These are phyloP conservation scores for Agrostemma githago DNA, from an alignment of 148 eudicot species.

Conservation along the genomic window DNA sequence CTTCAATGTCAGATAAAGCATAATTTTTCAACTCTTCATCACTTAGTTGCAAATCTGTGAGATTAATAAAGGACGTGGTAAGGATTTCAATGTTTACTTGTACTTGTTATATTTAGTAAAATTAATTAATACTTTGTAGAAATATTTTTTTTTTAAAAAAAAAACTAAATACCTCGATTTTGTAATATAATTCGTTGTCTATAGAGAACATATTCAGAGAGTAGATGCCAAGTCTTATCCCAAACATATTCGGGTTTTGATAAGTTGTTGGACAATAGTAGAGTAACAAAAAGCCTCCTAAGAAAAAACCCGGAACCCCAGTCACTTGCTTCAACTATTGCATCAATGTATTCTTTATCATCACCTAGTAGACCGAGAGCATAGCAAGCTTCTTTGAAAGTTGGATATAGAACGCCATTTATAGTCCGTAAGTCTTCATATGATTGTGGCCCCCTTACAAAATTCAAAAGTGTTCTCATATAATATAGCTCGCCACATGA, in stretches of 20 bases:
- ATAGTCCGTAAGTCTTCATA: too few species aligned
- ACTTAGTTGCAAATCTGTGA: not conserved
- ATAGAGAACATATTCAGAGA: not conserved
- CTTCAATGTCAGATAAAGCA: constrained; percentile 7
- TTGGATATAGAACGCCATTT: too few species aligned
- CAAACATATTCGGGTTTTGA: not conserved
- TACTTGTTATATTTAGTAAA: too few species aligned
- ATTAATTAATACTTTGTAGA: too few species aligned
- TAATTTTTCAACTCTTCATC: not conserved
- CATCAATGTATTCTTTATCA: not conserved
- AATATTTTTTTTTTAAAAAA: too few species aligned
- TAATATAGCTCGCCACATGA: not conserved
- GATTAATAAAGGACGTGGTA: too few species aligned
- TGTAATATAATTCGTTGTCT: not conserved
- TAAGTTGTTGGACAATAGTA: not conserved
- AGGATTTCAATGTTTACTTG: not conserved
- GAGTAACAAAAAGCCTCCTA: not conserved
- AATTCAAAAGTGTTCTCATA: too few species aligned
- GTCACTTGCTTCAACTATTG: not conserved
- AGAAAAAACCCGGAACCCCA: not conserved
- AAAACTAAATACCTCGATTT: too few species aligned
- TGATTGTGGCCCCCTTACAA: too few species aligned
- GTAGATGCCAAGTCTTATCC: not conserved
- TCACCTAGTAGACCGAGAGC: not conserved
- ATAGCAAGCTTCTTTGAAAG: not conserved